phyloP scores from a whole-genome alignment of 1,139 yeast species.

The Debaryomyces subglobosus region DNA sequence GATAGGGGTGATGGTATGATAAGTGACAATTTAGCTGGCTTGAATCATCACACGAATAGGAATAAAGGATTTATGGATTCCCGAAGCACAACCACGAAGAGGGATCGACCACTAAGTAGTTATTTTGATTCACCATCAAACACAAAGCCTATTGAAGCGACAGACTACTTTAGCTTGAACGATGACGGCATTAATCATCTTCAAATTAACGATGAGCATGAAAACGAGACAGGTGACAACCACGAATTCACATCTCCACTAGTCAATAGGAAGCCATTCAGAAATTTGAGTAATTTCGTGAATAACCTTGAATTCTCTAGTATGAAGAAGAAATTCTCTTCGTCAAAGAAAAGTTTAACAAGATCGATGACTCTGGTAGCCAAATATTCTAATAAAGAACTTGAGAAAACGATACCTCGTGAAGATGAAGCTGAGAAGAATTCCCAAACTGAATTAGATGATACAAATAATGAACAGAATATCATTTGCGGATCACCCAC shows the following conservation, averaged over 20 bases:
- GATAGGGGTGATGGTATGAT: background rate
- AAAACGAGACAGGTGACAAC: slow-evolving; percentile 12
- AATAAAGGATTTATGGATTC: background rate
- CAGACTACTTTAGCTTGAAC: slow-evolving; percentile 6
- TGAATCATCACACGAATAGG: background rate
- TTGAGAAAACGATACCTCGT: background rate
- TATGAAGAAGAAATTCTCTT: slow-evolving; percentile 24
- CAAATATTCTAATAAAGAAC: slow-evolving; percentile 15
- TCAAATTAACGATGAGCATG: slow-evolving; percentile 1
- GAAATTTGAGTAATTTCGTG: slow-evolving; percentile 30
- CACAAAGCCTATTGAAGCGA: slow-evolving; percentile 1
- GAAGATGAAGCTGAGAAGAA: background rate
- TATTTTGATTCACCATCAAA: slow-evolving; percentile 41
- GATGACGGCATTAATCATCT: slow-evolving; percentile 3
- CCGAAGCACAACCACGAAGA: slow-evolving; percentile 15
- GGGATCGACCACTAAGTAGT: slow-evolving; percentile 34
- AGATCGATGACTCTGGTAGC: slow-evolving; percentile 25
- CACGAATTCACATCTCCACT: slow-evolving; percentile 21
- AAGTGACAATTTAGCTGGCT: background rate
- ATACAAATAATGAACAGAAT: slow-evolving; percentile 4
- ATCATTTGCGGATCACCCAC: slow-evolving; percentile 11
- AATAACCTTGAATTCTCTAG: slow-evolving; percentile 28
- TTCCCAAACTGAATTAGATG: slow-evolving; percentile 11
- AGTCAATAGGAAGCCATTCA: slow-evolving; percentile 28
- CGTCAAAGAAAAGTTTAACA: slow-evolving; percentile 22